Evolutionary conservation across 495 filamentous ascomycete genomes (phyloP).

Genomic region (Lophiostoma macrostomum): DNA sequence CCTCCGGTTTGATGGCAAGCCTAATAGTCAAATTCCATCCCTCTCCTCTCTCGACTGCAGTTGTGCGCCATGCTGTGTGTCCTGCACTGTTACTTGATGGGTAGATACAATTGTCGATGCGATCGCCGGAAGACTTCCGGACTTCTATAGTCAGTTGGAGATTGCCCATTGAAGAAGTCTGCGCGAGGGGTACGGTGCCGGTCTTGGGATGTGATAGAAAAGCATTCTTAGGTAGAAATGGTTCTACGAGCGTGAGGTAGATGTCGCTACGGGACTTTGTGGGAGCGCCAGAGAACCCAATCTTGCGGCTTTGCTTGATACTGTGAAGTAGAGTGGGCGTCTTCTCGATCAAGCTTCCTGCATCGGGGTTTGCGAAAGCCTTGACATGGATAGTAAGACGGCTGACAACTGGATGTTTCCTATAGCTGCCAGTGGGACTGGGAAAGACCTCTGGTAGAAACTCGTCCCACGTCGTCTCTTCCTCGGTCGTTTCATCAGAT

Average conservation of each 20-base stretch:
- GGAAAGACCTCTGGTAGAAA: slow-evolving; percentile 71
- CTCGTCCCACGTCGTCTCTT: slow-evolving; percentile 65
- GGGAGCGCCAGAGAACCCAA: slow-evolving; percentile 93
- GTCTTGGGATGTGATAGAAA: slow-evolving; percentile 75
- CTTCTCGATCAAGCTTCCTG: slow-evolving; percentile 72
- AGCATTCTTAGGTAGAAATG: slow-evolving; percentile 70
- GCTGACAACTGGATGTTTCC: slow-evolving; percentile 66
- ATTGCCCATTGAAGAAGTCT: slow-evolving; percentile 61
- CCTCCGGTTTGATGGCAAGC: slow-evolving; percentile 72
- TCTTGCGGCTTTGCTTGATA: slow-evolving; percentile 74
- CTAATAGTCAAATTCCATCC: slow-evolving; percentile 85
- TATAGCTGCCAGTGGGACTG: slow-evolving; percentile 68
- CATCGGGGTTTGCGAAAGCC: slow-evolving; percentile 70
- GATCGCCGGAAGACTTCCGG: slow-evolving; percentile 68
- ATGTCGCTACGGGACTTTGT: slow-evolving; percentile 87
- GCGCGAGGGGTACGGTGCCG: slow-evolving; percentile 67
- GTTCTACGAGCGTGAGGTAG: slow-evolving; percentile 79
- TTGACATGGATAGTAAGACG: slow-evolving; percentile 72
- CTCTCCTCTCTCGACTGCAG: slow-evolving; percentile 71
- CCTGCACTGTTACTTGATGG: slow-evolving; percentile 73
- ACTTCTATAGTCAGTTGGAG: slow-evolving; percentile 90
- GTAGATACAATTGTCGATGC: slow-evolving; percentile 82
- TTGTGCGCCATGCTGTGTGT: slow-evolving; percentile 81
- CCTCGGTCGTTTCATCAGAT: slow-evolving; percentile 48
- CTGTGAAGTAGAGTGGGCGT: slow-evolving; percentile 87